These are phyloP conservation scores for Nemania sp. DNA, from an alignment of 2,329 filamentous ascomycete genomes.

Conservation along the genomic window DNA sequence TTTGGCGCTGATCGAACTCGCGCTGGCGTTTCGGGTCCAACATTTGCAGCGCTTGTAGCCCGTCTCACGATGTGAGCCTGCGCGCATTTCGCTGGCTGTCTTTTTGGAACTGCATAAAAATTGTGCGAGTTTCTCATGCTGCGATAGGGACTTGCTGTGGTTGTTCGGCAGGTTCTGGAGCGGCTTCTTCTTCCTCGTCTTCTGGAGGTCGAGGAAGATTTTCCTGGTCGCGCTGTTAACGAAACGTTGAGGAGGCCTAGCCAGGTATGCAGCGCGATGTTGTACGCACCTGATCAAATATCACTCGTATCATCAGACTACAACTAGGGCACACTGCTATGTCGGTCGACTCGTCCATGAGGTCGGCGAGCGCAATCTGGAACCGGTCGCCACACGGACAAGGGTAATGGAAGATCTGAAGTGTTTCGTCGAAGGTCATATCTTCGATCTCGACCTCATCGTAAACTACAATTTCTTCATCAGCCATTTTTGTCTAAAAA, in stretches of 20 bases:
- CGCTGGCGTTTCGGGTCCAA: too few relatives aligned
- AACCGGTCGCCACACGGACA: conserved; percentile 98
- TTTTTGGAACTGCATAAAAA: too few relatives aligned
- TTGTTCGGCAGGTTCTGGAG: conserved; percentile 28
- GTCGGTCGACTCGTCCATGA: conserved; percentile 81
- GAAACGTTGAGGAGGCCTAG: background rate
- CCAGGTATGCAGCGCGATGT: background rate
- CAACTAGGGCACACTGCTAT: conserved; percentile 98
- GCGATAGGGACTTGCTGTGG: conserved; percentile 36
- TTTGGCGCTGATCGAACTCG: too few relatives aligned
- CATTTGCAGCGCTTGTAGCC: too few relatives aligned
- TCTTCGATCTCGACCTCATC: conserved; percentile 99
- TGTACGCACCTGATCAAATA: conserved; percentile 78
- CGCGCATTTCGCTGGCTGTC: too few relatives aligned
- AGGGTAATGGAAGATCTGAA: conserved; percentile 92
- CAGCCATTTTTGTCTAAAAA: conserved; percentile 50
- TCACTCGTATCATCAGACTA: conserved; percentile 93
- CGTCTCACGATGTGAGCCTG: too few relatives aligned
- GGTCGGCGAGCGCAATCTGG: conserved; percentile 82
- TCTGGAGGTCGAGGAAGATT: conserved; percentile 38
- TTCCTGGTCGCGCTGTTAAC: conserved; percentile 30
- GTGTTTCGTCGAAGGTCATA: conserved; percentile 83
- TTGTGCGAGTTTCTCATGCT: conserved; percentile 33
- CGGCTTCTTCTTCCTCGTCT: too few relatives aligned
- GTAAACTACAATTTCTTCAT: conserved; percentile 74